A percentile compares a stretch with the other conserved stretches of the same genome.
Conservation (phyloP, 257 asterid species). For the Galeopsis tetrahit region DNA sequence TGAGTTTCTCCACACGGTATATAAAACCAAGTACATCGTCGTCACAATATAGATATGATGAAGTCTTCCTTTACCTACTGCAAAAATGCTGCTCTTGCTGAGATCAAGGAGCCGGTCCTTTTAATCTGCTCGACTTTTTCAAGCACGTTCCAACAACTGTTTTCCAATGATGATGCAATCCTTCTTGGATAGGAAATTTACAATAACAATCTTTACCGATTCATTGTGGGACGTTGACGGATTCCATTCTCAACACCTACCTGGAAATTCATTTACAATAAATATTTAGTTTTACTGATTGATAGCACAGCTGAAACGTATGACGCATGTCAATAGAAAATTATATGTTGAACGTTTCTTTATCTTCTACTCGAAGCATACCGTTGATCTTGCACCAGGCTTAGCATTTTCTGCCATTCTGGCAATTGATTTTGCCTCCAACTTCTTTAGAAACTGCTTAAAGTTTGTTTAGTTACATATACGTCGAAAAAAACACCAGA, state of each 20-base stretch:
- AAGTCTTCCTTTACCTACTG: constrained; percentile 17
- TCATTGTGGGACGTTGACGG: constrained; percentile 33
- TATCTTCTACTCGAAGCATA: constrained; percentile 34
- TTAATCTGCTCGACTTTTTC: constrained; percentile 18
- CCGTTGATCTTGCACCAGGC: constrained; percentile 56
- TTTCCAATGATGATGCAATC: constrained; percentile 18
- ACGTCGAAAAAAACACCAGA: constrained; percentile 1
- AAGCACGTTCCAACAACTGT: background rate
- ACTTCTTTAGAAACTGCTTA: constrained; percentile 49
- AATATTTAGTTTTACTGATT: background rate
- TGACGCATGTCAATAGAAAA: background rate
- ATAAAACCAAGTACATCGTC: constrained; percentile 16
- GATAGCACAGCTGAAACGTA: background rate
- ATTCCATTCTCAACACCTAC: constrained; percentile 33
- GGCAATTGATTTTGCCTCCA: constrained; percentile 64
- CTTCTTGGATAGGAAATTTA: background rate
- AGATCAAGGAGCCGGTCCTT: constrained; percentile 25
- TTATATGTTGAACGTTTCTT: background rate
- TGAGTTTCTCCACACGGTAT: constrained; percentile 28
- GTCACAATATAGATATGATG: constrained; percentile 5
- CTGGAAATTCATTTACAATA: constrained; percentile 30
- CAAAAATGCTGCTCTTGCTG: constrained; percentile 20
- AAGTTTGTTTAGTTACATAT: constrained; percentile 12
- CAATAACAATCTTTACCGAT: constrained; percentile 23
- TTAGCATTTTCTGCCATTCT: constrained; percentile 59